Percentiles rank a stretch among this genome's conserved stretches.
phyloP scores from a whole-genome alignment of 1,284 basidiomycete genomes.

The Trichosporon sp. region DNA sequence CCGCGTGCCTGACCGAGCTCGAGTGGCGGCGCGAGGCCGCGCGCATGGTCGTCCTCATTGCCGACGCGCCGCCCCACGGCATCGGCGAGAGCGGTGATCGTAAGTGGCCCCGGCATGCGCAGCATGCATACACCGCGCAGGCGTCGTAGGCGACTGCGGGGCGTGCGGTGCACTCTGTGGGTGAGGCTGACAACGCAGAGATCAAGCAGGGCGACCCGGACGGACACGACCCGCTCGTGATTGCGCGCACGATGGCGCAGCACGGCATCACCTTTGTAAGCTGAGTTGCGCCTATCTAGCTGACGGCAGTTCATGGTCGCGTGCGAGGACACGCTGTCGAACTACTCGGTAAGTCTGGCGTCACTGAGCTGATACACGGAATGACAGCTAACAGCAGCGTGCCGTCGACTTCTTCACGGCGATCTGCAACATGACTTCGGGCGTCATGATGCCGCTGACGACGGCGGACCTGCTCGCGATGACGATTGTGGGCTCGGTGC shows the following conservation, averaged over 20 bases:
- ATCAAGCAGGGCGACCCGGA: conserved; percentile 90
- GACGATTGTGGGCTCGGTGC: conserved; percentile 88
- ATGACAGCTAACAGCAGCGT: conserved; percentile 55
- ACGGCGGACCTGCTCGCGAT: conserved; percentile 94
- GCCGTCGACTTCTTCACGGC: conserved; percentile 95
- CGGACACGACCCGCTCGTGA: conserved; percentile 80
- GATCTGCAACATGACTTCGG: conserved; percentile 84
- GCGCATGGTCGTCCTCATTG: conserved; percentile 92
- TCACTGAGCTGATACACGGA: conserved; percentile 9
- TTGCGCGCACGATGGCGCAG: conserved; percentile 84
- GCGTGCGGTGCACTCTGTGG: conserved; percentile 8
- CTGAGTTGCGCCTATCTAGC: neutral
- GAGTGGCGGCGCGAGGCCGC: conserved; percentile 86
- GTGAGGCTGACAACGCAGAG: conserved; percentile 47
- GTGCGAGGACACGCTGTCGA: conserved; percentile 93
- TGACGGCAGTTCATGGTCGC: conserved; percentile 83
- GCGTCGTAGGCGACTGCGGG: no score
- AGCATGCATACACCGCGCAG: neutral
- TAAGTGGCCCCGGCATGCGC: conserved; percentile 21
- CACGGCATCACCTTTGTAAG: conserved; percentile 79
- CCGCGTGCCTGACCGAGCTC: conserved; percentile 72
- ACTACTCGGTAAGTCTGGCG: conserved; percentile 70
- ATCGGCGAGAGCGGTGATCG: conserved; percentile 48
- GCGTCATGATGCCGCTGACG: conserved; percentile 90
- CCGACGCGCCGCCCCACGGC: conserved; percentile 94